Evolutionary conservation across 345 rosid species (phyloP).

Genomic region (Nephelium lappaceum): DNA sequence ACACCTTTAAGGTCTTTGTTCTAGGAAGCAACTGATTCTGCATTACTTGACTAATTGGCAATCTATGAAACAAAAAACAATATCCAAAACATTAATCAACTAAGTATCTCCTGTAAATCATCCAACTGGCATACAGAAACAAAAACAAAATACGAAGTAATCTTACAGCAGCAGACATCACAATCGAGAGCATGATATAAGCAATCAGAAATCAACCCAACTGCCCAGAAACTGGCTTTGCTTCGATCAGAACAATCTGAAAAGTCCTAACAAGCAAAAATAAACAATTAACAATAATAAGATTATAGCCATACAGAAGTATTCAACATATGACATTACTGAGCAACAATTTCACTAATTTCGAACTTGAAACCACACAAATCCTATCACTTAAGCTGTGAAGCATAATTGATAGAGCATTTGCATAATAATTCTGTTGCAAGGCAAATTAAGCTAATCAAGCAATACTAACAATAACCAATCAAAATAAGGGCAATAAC

Average conservation of each 20-base stretch:
- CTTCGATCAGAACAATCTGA: slow-evolving; percentile 31
- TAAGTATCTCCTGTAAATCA: background rate
- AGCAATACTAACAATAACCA: background rate
- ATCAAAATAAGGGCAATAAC: background rate
- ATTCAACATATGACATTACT: background rate
- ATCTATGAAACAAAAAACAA: slow-evolving; percentile 29
- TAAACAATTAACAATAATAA: background rate
- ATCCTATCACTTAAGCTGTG: background rate
- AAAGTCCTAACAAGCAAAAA: background rate
- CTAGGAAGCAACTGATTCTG: slow-evolving; percentile 21
- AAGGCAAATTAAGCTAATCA: background rate
- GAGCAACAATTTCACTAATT: background rate
- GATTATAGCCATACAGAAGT: background rate
- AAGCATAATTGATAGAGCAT: background rate
- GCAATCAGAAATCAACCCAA: slow-evolving; percentile 26
- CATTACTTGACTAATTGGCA: slow-evolving; percentile 26
- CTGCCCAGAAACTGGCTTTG: slow-evolving; percentile 23
- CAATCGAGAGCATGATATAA: slow-evolving; percentile 24
- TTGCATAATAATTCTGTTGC: background rate
- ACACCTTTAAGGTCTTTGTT: slow-evolving; percentile 31
- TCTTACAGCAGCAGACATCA: slow-evolving; percentile 48
- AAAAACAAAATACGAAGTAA: slow-evolving; percentile 1
- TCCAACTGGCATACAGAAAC: background rate
- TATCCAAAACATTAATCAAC: slow-evolving; percentile 12
- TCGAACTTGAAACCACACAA: background rate